Evolutionary conservation across 2,329 filamentous ascomycete genomes (phyloP).

Genomic region (Aspergillus arachidicola): DNA sequence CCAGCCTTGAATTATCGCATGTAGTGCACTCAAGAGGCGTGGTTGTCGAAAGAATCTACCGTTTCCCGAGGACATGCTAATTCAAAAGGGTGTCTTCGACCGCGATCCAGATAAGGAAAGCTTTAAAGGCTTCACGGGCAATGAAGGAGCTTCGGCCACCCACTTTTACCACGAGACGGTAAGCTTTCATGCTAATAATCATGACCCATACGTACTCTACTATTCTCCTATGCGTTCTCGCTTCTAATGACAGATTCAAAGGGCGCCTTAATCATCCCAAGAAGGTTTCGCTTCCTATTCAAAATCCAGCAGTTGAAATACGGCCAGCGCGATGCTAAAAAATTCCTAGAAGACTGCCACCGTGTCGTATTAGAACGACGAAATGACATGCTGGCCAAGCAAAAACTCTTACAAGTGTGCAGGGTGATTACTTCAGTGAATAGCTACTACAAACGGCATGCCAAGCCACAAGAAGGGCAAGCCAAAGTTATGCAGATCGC

Average conservation of each 20-base stretch:
- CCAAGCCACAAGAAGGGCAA: too few relatives aligned
- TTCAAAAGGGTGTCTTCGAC: background rate
- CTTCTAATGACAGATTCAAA: background rate
- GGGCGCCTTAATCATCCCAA: background rate
- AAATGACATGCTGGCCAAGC: background rate
- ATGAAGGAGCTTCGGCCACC: conserved; percentile 7
- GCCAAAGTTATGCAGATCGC: background rate
- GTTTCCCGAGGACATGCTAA: background rate
- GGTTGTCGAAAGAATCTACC: background rate
- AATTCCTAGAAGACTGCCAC: background rate
- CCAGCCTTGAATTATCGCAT: conserved; percentile 4
- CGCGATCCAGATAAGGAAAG: conserved; percentile 4
- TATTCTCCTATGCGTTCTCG: background rate
- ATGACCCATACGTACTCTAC: background rate
- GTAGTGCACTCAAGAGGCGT: background rate
- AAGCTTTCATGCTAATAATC: background rate
- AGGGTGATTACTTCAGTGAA: background rate
- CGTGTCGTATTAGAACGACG: background rate
- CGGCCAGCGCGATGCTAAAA: too few relatives aligned
- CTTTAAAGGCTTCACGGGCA: conserved; percentile 6
- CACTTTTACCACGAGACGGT: conserved; percentile 9
- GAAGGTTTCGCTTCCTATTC: too few relatives aligned
- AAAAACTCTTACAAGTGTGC: background rate
- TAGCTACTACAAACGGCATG: too few relatives aligned
- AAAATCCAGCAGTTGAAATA: too few relatives aligned